phyloP scores from a whole-genome alignment of 768 basidiomycete genomes.

The Mycena maculata region DNA sequence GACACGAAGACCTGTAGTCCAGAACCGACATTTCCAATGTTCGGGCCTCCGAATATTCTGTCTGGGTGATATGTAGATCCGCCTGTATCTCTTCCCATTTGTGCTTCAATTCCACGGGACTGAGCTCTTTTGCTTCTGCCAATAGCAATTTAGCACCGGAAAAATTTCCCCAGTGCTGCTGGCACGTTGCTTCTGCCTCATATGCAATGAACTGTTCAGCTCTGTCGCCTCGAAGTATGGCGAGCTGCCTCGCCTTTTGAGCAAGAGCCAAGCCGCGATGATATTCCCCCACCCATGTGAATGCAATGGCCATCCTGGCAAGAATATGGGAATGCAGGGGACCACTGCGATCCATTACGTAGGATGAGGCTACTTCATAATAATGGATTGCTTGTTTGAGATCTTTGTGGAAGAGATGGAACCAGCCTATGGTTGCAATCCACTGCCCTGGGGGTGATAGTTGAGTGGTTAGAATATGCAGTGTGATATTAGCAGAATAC shows the following conservation, averaged over 20 bases:
- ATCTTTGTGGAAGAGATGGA: not conserved
- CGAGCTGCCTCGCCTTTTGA: not conserved
- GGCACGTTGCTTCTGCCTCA: not conserved
- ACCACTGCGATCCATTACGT: not conserved
- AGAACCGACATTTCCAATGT: not conserved
- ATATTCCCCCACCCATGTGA: not conserved
- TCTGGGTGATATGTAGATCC: not conserved
- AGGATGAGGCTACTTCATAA: not conserved
- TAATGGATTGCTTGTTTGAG: not conserved
- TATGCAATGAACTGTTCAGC: not conserved
- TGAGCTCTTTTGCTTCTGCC: not conserved
- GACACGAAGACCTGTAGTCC: not conserved
- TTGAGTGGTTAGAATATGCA: no score
- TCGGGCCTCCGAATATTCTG: conserved; percentile 8
- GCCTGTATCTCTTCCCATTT: not conserved
- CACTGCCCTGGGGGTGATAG: not conserved
- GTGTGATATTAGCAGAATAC: not conserved
- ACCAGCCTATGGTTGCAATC: not conserved
- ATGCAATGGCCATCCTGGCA: not conserved
- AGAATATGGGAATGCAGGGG: not conserved
- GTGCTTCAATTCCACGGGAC: not conserved
- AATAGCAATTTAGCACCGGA: not conserved
- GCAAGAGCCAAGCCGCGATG: not conserved
- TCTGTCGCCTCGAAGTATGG: not conserved
- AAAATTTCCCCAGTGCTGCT: not conserved